Conservation (phyloP, 202 grass and related monocot genomes). For the Panicum hallii region DNA sequence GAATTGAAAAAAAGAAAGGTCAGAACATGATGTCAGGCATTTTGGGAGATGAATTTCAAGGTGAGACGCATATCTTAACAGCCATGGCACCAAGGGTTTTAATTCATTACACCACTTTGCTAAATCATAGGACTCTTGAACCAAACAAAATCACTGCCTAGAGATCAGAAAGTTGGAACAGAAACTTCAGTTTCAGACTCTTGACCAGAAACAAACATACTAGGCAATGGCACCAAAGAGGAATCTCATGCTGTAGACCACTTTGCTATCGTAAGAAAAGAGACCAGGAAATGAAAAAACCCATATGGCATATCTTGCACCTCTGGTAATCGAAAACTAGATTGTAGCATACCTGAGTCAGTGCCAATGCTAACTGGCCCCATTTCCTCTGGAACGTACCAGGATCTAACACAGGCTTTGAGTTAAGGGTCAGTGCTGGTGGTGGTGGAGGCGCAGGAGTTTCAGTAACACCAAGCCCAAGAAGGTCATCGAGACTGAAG, state of each 20-base stretch:
- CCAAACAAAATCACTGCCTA: not conserved
- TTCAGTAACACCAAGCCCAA: constrained; percentile 72
- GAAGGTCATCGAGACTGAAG: constrained; percentile 91
- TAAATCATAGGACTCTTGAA: constrained; percentile 14
- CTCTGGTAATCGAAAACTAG: constrained; percentile 24
- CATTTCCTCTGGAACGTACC: constrained; percentile 94
- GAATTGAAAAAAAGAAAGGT: constrained; percentile 6
- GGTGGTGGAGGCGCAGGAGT: constrained; percentile 48
- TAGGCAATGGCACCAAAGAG: not conserved
- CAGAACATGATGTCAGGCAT: constrained; percentile 16
- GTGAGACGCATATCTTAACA: constrained; percentile 24
- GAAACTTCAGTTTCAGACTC: not conserved
- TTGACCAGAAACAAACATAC: constrained; percentile 1
- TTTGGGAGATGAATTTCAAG: not conserved
- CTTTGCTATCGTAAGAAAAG: constrained; percentile 9
- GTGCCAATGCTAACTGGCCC: constrained; percentile 74
- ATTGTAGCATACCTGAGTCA: constrained; percentile 75
- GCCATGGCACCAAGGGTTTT: not conserved
- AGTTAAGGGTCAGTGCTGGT: constrained; percentile 71
- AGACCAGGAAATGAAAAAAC: not conserved
- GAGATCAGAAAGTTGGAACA: not conserved
- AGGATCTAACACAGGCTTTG: constrained; percentile 88
- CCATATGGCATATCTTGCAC: not conserved
- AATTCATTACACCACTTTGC: not conserved
- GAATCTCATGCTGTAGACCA: not conserved